Conservation (phyloP, 2,329 filamentous ascomycete species). For the Aspergillus proliferans region DNA sequence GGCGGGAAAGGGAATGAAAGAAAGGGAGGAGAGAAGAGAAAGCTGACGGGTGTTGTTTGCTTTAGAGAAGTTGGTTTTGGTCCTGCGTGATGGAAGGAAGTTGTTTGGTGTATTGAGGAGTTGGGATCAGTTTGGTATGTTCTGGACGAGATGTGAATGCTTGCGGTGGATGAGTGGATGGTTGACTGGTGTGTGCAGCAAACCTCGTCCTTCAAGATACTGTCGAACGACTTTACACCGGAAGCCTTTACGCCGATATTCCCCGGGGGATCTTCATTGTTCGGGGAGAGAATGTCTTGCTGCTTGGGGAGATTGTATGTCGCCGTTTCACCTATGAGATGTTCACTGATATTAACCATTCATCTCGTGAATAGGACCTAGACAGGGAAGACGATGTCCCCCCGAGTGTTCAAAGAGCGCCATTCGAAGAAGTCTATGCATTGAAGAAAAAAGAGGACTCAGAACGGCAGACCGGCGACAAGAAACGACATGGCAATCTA, state of each 20-base stretch:
- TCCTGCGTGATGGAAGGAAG: slow-evolving; percentile 88
- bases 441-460: slow-evolving; percentile 66
- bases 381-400: slow-evolving; percentile 90
- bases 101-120: slow-evolving; percentile 85
- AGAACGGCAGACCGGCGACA: slow-evolving; percentile 66
- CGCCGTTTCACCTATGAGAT: not conserved
- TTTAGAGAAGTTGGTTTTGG: slow-evolving; percentile 87
- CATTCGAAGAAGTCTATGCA: slow-evolving; percentile 63
- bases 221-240: slow-evolving; percentile 75
- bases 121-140: slow-evolving; percentile 94
- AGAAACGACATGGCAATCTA: slow-evolving; percentile 63
- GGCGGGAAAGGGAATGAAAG: not conserved
- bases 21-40: not conserved
- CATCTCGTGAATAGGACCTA: slow-evolving; percentile 57
- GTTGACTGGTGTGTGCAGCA: slow-evolving; percentile 47
- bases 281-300: slow-evolving; percentile 90
- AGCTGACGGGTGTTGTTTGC: slow-evolving; percentile 1
- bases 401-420: slow-evolving; percentile 58
- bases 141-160: not conserved
- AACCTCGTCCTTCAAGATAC: slow-evolving; percentile 94
- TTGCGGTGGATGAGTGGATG: not conserved
- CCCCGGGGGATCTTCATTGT: slow-evolving; percentile 83
- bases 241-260: slow-evolving; percentile 74
- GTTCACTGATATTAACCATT: slow-evolving; percentile 1
- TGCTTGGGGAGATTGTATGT: slow-evolving; percentile 78